Base-by-base conservation (phyloP, 2,329 filamentous ascomycete species). In the Epichloe sylvatica region DNA sequence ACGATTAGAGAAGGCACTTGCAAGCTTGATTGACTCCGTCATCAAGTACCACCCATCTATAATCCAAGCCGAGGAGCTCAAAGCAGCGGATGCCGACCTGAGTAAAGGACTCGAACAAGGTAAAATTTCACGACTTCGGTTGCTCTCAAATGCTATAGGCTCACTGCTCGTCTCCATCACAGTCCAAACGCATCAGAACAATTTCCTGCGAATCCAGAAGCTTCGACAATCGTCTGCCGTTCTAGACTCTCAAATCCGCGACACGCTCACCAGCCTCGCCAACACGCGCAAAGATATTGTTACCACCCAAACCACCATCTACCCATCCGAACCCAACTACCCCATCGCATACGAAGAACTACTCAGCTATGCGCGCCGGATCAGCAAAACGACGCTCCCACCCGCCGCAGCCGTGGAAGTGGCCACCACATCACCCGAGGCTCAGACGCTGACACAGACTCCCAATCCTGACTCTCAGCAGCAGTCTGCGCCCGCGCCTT, bases 1-100 rank as follows among this genome's bases (percentile, higher is more conserved):
- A 61, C 77, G 79, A 45, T 70, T 86, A 33, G 82, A 85, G 58
- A 78, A 76, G 58, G 78, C 80, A 1, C 70, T 94, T 19, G 75
- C 77, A 12, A 79, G 71, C 30, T 72, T 94, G 35, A 82, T 89
- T 57, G 84, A 89, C 62, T 90, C 86, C 0, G 84, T 94, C 54
- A 76, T 85, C 5, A 85, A 87, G 55, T 91, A 90, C 67, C 87
- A 89, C 59, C 86, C 87, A 0, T 86, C 83, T 6, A 70, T 77
- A 4, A 66, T 73, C 36, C 78, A 82, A 25, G 84, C 83, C 5
- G 70, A 77, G 50, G 83, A 89, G 54, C 78, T 94, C 9, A 71
- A 84, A 17, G 70, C 73, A 7, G 86, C 86, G 23, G 85, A 94
- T 61, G 70, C 74, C 40, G 78, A 83, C 52, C 74, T 94, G 42